Evolutionary conservation across 768 basidiomycete species (phyloP).

Genomic region (Mycena galericulata): DNA sequence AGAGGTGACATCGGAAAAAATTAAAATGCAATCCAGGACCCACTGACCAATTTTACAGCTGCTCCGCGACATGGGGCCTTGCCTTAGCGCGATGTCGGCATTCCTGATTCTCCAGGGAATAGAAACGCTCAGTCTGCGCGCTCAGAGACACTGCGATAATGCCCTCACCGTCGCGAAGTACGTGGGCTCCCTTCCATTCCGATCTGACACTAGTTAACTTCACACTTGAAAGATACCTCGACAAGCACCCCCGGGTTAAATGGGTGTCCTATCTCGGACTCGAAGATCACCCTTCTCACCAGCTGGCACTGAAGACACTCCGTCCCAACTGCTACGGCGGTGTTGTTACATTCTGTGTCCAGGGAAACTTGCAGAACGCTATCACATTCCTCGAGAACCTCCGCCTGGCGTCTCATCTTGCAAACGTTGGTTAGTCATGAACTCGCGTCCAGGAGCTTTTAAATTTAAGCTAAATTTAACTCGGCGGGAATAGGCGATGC

Average conservation of each 20-base stretch:
- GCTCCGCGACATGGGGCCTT: slow-evolving; percentile 75
- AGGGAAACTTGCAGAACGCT: slow-evolving; percentile 64
- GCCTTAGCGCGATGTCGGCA: slow-evolving; percentile 75
- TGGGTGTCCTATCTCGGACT: slow-evolving; percentile 88
- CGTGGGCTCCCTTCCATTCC: neutral
- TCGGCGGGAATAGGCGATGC: slow-evolving; percentile 59
- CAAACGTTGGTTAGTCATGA: neutral
- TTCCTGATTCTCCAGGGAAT: slow-evolving; percentile 82
- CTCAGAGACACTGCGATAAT: too few relatives aligned
- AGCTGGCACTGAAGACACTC: slow-evolving; percentile 67
- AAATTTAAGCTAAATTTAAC: neutral
- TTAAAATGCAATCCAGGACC: too few relatives aligned
- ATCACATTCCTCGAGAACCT: slow-evolving; percentile 76
- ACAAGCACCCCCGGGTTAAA: slow-evolving; percentile 70
- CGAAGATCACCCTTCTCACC: slow-evolving; percentile 68
- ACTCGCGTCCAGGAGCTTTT: too few relatives aligned
- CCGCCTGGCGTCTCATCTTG: slow-evolving; percentile 76
- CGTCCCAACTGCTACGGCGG: slow-evolving; percentile 72
- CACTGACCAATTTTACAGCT: slow-evolving; percentile 43
- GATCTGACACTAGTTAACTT: neutral
- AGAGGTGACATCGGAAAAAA: neutral
- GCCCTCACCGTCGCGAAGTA: slow-evolving; percentile 60
- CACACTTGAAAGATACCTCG: slow-evolving; percentile 58
- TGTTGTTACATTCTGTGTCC: slow-evolving; percentile 83
- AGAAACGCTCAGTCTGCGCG: slow-evolving; percentile 68